These are phyloP conservation scores for Phytophthora tubulina DNA, from an alignment of 352 stramenopile species.

Conservation along the genomic window DNA sequence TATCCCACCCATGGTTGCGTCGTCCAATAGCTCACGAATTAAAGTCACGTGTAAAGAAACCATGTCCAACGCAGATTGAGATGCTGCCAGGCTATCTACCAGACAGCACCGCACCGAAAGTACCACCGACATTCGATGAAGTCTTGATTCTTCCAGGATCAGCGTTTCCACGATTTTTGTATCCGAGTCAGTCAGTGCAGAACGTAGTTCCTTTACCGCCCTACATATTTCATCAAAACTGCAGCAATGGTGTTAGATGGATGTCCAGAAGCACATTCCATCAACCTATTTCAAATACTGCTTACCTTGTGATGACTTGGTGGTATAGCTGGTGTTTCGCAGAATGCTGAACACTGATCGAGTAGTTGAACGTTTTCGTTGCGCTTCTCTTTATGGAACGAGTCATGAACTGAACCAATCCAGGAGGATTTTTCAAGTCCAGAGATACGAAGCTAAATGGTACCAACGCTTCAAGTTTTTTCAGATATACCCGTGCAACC, in stretches of 20 bases:
- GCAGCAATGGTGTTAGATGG: conserved; percentile 33
- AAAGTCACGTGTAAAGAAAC: conserved; percentile 43
- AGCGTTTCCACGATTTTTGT: conserved; percentile 38
- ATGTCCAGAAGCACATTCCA: background rate
- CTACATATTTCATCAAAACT: conserved; percentile 47
- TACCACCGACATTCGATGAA: conserved; percentile 55
- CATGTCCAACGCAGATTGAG: conserved; percentile 13
- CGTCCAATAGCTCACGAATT: conserved; percentile 50
- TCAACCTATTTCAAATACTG: background rate
- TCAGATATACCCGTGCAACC: conserved; percentile 44
- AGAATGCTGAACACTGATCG: conserved; percentile 34
- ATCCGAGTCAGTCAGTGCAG: conserved; percentile 12
- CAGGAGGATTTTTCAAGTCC: conserved; percentile 1
- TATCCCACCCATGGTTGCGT: conserved; percentile 44
- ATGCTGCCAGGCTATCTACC: background rate
- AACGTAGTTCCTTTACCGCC: conserved; percentile 35
- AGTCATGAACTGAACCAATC: conserved; percentile 46
- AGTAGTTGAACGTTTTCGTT: conserved; percentile 56
- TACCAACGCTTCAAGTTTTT: conserved; percentile 41
- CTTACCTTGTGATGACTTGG: conserved; percentile 56
- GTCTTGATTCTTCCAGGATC: conserved; percentile 51
- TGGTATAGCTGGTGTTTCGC: conserved; percentile 37
- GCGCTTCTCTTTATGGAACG: conserved; percentile 57
- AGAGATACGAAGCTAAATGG: conserved; percentile 27
- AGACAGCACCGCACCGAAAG: conserved; percentile 34